Percentiles rank a stretch among this genome's conserved stretches.
These are phyloP conservation scores for Tolypocladium tropicale DNA, from an alignment of 2,329 filamentous ascomycete species.

Conservation along the genomic window DNA sequence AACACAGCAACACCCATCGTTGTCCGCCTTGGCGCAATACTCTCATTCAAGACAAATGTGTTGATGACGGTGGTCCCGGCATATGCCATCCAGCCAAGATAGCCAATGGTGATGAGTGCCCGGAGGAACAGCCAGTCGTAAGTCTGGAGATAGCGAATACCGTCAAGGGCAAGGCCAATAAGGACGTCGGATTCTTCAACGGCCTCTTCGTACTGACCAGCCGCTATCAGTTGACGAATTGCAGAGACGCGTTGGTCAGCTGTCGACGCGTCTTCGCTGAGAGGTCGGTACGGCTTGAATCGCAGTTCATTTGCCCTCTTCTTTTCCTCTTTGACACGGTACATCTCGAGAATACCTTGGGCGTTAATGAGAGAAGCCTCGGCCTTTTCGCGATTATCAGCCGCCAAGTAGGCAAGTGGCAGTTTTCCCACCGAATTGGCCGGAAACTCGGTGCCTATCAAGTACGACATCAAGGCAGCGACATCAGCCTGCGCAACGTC, in stretches of 20 bases:
- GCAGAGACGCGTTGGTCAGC: slow-evolving; percentile 56
- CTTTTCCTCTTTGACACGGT: slow-evolving; percentile 79
- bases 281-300: slow-evolving; percentile 64
- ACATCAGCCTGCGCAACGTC: slow-evolving; percentile 93
- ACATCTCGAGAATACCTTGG: slow-evolving; percentile 86
- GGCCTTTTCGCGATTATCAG: slow-evolving; percentile 65
- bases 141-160: slow-evolving; percentile 87
- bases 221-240: slow-evolving; percentile 59
- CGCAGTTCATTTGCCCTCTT: slow-evolving; percentile 68
- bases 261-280: slow-evolving; percentile 53
- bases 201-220: slow-evolving; percentile 59
- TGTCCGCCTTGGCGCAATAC: slow-evolving; percentile 53
- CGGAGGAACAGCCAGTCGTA: slow-evolving; percentile 97
- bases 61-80: slow-evolving; percentile 83
- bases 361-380: slow-evolving; percentile 78
- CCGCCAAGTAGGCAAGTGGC: slow-evolving; percentile 72
- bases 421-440: slow-evolving; percentile 94
- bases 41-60: slow-evolving; percentile 70
- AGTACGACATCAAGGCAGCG: slow-evolving; percentile 89
- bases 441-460: slow-evolving; percentile 79
- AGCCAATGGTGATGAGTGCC: slow-evolving; percentile 79
- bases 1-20: slow-evolving; percentile 53
- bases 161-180: slow-evolving; percentile 67
- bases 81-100: slow-evolving; percentile 92
- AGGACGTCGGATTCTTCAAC: slow-evolving; percentile 70